Base-by-base conservation (phyloP, 2,329 filamentous ascomycete species). In the Ophiostoma pallidulum region DNA sequence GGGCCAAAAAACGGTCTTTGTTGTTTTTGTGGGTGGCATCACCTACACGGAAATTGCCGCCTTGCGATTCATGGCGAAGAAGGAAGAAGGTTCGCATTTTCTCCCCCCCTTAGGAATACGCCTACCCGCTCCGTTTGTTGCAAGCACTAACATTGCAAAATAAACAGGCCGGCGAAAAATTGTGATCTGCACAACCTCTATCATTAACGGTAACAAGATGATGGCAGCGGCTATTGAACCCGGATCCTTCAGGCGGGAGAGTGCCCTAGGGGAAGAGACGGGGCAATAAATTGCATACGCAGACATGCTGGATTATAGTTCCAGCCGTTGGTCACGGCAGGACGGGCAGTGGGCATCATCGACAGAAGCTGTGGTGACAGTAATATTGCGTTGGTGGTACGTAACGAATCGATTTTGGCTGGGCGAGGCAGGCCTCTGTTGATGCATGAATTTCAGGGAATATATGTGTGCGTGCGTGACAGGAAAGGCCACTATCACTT, bases 1-100 rank as follows among this genome's bases (percentile, higher is more conserved):
- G 14, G 78, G 78, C 43, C 82, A 81, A 62, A 94, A 95, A 70
- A 91, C 86, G 0, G 84, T 94, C 1, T 86, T 96, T 60, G 82
- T 98, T n/a, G 94, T 97, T 57, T 97, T 97, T 66, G 70, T 98
- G 16, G 92, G 92, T n/a, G 94, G 92, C 2, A 86, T 98, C 47
- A 96, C 89, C 0, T 95, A 94, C 61, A 91, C 92, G 0, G 92
- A 98, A 66, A 91, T 98, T 62, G 89, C 94, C 35, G 92, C 94
- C 18, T 63, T 98, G 61, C 77, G 94, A 47, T 97, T 95, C 62
- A 84, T 98, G 56, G 87, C 86, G 9, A 81, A 81, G 61, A 82
- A 91, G 64, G 82, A 92, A 79, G 77, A 86, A 72, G 75, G 79
- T 80, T 60, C 56, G 70, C 59, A 19, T 12, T 13, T 4, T 44